Evolutionary conservation across 177 flowering plant species (phyloP), one percentile per base, ranked within the genome.

Genomic region (Vitis hybrid): DNA sequence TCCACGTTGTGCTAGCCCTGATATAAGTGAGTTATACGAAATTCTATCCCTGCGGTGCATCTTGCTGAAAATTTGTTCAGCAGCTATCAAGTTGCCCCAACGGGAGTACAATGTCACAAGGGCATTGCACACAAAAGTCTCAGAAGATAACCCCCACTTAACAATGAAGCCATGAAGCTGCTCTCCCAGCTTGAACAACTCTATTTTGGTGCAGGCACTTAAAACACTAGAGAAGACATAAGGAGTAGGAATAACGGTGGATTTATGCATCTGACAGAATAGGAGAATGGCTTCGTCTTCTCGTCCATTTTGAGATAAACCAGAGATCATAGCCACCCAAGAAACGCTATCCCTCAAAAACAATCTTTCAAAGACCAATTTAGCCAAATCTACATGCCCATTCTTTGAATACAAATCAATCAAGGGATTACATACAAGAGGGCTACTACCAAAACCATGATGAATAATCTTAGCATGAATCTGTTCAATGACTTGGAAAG

Each of bases 261-360:
- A 69, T 20, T 58, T 66, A 62, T 76, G 84, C 87, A 87, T 85
- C 69, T 82, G 67, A 54, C 73, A 73, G 64, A 85, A 85, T 15
- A 85, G 67, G 1, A 55, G 63, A 63, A 85, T 64, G 19, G 81
- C 78, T 54, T 83, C 82, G 64, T 66, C 60, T 52, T 82, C 88
- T 11, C 2, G 67, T 28, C 80, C 81, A 78, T 77, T 87, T 44
- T 78, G 82, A 33, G 88, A 83, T 2, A 87, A 76, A 24, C 90
- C 86, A 63, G 90, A 85, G 2, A 87, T 82, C 85, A 85, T 85
- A 31, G 88, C 87, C 65, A 85, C 82, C 88, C 88, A 85, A 59
- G 88, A 77, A 56, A 81, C 82, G 71, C 70, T 83, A 66, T 85
- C 86, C 77, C 78, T 84, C 17, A 61, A 11, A 62, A 5, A 11